These are phyloP conservation scores for Pythium sukuiense DNA, from an alignment of 352 stramenopile species.

Conservation along the genomic window DNA sequence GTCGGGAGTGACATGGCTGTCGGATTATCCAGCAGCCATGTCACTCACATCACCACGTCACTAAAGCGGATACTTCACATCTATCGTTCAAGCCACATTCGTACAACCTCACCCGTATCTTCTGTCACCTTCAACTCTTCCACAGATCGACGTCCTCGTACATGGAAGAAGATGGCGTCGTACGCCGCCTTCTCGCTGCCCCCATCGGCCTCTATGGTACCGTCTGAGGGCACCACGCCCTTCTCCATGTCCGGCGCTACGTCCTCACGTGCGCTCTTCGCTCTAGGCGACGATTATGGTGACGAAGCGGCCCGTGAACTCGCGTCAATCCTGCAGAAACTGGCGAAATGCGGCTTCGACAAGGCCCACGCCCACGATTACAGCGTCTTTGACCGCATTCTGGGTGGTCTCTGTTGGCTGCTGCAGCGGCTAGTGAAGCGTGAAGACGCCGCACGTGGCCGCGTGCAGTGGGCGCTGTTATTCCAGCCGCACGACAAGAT, in stretches of 20 bases:
- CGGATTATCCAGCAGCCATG: neutral
- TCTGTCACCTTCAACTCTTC: neutral
- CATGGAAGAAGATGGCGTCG: neutral
- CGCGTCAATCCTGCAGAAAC: slow-evolving; percentile 29
- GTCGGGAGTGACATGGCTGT: too few relatives aligned
- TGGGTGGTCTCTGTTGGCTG: slow-evolving; percentile 59
- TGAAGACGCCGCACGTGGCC: slow-evolving; percentile 37
- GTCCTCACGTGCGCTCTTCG: slow-evolving; percentile 12
- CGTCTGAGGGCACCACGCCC: neutral
- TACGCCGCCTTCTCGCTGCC: neutral
- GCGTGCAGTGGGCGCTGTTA: slow-evolving; percentile 68
- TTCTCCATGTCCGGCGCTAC: slow-evolving; percentile 8
- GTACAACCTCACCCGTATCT: neutral
- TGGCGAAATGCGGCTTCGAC: slow-evolving; percentile 43
- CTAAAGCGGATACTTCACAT: neutral
- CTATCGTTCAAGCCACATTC: neutral
- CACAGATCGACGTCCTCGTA: neutral
- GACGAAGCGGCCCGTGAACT: slow-evolving; percentile 27
- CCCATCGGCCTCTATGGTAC: neutral
- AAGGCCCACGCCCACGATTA: slow-evolving; percentile 41
- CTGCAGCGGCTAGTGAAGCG: slow-evolving; percentile 57
- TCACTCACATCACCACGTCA: neutral
- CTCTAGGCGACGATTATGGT: slow-evolving; percentile 24
- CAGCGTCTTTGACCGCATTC: slow-evolving; percentile 62
- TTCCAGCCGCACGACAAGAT: slow-evolving; percentile 68